Conservation (phyloP, 2,329 filamentous ascomycete genomes). For the Alternaria metachromatica region DNA sequence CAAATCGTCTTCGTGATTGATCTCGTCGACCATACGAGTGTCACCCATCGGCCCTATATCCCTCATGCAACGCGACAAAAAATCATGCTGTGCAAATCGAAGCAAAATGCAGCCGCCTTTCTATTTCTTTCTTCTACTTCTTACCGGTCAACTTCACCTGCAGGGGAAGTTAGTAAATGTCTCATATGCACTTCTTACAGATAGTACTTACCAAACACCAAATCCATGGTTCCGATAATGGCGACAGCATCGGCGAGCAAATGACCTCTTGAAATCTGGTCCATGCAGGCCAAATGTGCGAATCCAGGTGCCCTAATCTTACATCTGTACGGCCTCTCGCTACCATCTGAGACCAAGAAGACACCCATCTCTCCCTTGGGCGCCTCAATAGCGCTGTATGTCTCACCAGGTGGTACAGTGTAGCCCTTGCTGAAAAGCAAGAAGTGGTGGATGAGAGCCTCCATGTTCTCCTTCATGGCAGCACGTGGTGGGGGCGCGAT, state of each 20-base stretch:
- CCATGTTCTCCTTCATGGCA: slow-evolving; percentile 99
- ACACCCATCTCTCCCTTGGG: slow-evolving; percentile 99
- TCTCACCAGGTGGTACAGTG: slow-evolving; percentile 94
- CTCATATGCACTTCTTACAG: slow-evolving; percentile 6
- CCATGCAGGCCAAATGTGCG: slow-evolving; percentile 91
- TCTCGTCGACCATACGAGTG: background rate
- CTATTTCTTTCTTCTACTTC: background rate
- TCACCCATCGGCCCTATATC: background rate
- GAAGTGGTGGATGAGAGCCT: slow-evolving; percentile 99
- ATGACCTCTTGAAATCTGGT: slow-evolving; percentile 91
- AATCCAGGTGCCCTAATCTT: slow-evolving; percentile 98
- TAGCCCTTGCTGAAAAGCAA: slow-evolving; percentile 98
- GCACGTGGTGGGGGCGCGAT: slow-evolving; percentile 91
- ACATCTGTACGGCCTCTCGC: slow-evolving; percentile 94
- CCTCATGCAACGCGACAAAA: background rate
- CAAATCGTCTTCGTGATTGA: background rate
- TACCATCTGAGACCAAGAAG: slow-evolving; percentile 93
- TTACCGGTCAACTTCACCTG: background rate
- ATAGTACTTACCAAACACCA: slow-evolving; percentile 48
- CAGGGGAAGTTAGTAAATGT: too few species aligned
- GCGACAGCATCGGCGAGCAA: slow-evolving; percentile 95
- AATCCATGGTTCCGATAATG: slow-evolving; percentile 71
- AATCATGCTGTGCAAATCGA: background rate
- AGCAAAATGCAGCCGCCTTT: background rate
- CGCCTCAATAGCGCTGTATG: slow-evolving; percentile 97